Base-by-base conservation (phyloP, 805 yeast genomes). In the Metschnikowia shivogae region DNA sequence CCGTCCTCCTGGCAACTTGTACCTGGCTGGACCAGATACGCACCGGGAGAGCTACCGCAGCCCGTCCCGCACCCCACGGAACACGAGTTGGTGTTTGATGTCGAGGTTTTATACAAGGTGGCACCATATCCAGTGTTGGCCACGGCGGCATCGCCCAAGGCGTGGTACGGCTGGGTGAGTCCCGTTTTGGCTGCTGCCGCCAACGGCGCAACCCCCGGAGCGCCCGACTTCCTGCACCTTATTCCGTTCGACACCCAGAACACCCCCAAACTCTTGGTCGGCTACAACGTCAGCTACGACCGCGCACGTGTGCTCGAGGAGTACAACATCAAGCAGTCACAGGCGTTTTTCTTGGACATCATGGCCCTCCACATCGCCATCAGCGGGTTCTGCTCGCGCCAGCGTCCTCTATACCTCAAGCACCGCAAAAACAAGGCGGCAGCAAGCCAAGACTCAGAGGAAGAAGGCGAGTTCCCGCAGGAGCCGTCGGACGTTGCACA, bases 91-190 rank as follows among this genome's bases (percentile, higher is more conserved):
- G 89, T 86, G 0, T 92, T 92, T 62, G 99, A 93, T 63, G 90
- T 88, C 9, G 99, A 93, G 61, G 87, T 84, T 0, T 61, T 90
- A 57, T 90, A 89, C 64, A 83, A 87, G 53, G 64, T 80, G 1
- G 79, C 93, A 0, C 77, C 75, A 3, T 90, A 80, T 59, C 83
- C 98, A 0, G 79, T 86, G 0, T 60, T 93, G 63, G 97, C 96
- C 1, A 77, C 86, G 0, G 95, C 96, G 9, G 82, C 75, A 1
- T 81, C 96, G 0, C 61, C 73, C 0, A 69, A 74, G 8, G 95
- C 96, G 0, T 89, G 97, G 96, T 93, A 90, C 59, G 81, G 83
- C 0, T 93, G 99, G 99, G 82, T 89, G 7, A 89, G 96, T 0
- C 99, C 99, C 0, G 82, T 76, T 60, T 62, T 93, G 17, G 73